Evolutionary conservation across 75 land plant species (phyloP).

Genomic region (Chamaecyparis obtusa): DNA sequence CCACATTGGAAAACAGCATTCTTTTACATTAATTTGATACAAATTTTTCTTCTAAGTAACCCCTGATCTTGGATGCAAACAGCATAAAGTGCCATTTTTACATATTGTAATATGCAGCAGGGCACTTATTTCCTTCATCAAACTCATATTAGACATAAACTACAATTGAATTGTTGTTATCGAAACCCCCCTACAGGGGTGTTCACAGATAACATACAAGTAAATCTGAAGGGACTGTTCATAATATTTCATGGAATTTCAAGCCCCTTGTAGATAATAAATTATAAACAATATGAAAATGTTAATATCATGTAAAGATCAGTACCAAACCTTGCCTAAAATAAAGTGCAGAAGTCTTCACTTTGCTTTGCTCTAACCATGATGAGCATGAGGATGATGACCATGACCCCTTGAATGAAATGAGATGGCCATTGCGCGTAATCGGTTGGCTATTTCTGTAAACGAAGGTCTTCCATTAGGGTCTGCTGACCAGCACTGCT

Average conservation of each 20-base stretch:
- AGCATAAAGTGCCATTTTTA: constrained; percentile 1
- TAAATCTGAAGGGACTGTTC: not conserved
- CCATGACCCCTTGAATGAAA: constrained; percentile 35
- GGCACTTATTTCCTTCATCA: not conserved
- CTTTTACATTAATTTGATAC: not conserved
- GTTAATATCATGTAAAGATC: not conserved
- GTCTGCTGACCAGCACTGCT: constrained; percentile 80
- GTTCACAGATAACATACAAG: not conserved
- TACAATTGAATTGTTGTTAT: not conserved
- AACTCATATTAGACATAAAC: not conserved
- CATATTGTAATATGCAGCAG: not conserved
- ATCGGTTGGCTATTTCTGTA: constrained; percentile 52
- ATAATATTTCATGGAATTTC: not conserved
- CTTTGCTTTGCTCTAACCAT: constrained; percentile 3
- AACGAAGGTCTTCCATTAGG: constrained; percentile 69
- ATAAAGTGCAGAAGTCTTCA: not conserved
- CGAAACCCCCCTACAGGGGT: not conserved
- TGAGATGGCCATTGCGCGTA: constrained; percentile 49
- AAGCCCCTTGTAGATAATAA: not conserved
- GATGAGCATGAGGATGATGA: constrained; percentile 10
- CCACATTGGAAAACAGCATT: not conserved
- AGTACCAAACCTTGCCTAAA: not conserved
- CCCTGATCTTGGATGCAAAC: not conserved
- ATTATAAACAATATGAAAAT: not conserved
- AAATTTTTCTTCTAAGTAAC: not conserved